Percentiles rank a stretch among this genome's conserved stretches.
These are phyloP conservation scores for Aspergillus quadrilineatus DNA, from an alignment of 2,329 filamentous ascomycete genomes.

Conservation along the genomic window DNA sequence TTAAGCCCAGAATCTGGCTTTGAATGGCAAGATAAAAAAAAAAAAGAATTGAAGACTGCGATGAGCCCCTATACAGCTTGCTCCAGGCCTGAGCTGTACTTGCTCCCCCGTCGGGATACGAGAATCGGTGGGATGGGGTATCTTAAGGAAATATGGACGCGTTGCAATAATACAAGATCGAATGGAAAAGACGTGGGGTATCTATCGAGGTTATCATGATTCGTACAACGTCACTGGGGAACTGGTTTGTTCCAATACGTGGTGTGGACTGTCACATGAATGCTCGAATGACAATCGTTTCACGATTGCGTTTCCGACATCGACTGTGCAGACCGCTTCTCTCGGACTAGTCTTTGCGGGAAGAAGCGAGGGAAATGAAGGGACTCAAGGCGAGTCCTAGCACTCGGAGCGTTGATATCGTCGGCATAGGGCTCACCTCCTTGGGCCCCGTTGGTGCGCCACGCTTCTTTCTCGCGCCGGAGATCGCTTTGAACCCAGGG, in stretches of 20 bases:
- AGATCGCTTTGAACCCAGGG: constrained; percentile 48
- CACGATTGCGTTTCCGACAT: constrained; percentile 21
- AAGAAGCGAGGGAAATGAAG: constrained; percentile 30
- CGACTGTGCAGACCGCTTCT: constrained; percentile 27
- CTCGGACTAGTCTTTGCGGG: constrained; percentile 27
- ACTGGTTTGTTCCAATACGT: not conserved
- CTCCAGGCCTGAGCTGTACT: not conserved
- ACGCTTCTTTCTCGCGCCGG: constrained; percentile 45
- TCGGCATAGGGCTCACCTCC: constrained; percentile 40
- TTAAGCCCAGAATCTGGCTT: not conserved
- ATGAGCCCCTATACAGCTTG: not conserved
- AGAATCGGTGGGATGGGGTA: not conserved
- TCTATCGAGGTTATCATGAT: constrained; percentile 8
- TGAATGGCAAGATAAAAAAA: not conserved
- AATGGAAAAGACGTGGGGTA: constrained; percentile 2
- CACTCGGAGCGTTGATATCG: constrained; percentile 36
- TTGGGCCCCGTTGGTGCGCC: constrained; percentile 36
- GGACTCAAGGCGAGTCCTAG: constrained; percentile 39
- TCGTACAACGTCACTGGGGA: not conserved
- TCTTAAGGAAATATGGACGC: not conserved
- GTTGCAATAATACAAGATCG: constrained; percentile 1
- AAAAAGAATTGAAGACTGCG: not conserved
- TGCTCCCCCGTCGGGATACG: not conserved
- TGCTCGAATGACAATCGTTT: not conserved
- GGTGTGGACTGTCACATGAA: not conserved